Conservation (phyloP, 805 yeast species). For the Debaryomyces maramus region DNA sequence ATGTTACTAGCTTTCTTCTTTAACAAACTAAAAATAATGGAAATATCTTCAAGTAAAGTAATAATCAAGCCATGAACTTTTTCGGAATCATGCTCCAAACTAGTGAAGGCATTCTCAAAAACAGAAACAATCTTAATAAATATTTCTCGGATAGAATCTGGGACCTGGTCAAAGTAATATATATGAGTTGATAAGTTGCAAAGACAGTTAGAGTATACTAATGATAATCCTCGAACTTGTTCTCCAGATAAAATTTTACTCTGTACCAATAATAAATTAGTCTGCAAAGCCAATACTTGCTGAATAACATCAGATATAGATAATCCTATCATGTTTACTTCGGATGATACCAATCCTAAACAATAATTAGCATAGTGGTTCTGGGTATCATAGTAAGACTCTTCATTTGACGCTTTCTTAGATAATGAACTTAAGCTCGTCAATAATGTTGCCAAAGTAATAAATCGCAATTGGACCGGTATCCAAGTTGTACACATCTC, state of each 20-base stretch:
- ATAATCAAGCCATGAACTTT: constrained; percentile 21
- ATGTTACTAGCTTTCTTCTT: constrained; percentile 35
- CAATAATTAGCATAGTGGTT: constrained; percentile 46
- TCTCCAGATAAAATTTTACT: constrained; percentile 17
- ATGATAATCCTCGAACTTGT: constrained; percentile 32
- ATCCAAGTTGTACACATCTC: constrained; percentile 72
- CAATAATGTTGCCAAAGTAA: constrained; percentile 50
- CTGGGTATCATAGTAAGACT: constrained; percentile 25
- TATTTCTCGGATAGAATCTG: constrained; percentile 76
- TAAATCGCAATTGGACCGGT: constrained; percentile 76
- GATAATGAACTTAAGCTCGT: constrained; percentile 27
- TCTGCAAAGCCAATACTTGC: constrained; percentile 53
- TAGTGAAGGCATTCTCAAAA: constrained; percentile 16
- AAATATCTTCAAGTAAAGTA: constrained; percentile 32
- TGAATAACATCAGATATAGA: constrained; percentile 79
- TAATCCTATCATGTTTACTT: constrained; percentile 82
- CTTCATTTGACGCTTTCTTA: constrained; percentile 14
- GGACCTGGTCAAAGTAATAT: constrained; percentile 83
- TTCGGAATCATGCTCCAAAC: constrained; percentile 10
- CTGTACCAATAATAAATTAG: constrained; percentile 28
- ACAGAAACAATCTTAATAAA: constrained; percentile 43
- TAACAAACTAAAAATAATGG: constrained; percentile 30
- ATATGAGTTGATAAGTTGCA: constrained; percentile 72
- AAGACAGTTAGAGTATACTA: constrained; percentile 55
- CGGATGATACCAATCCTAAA: constrained; percentile 66